Conservation (phyloP, 2,329 filamentous ascomycete genomes). For the Amesomyces nigricolor region DNA sequence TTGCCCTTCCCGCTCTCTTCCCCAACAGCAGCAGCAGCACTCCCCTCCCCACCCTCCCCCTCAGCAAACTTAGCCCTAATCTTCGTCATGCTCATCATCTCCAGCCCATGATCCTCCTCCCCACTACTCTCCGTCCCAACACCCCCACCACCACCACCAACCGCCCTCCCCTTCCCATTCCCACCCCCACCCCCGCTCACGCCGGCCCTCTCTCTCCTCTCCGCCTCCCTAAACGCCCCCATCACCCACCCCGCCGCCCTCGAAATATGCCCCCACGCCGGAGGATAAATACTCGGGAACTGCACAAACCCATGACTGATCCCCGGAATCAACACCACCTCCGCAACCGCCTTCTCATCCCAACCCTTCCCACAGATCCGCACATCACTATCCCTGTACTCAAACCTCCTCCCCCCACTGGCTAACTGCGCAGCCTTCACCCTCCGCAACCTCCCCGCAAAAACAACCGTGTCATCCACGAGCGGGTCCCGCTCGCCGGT, state of each 20-base stretch:
- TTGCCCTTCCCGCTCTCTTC: background rate
- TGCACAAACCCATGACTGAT: slow-evolving; percentile 93
- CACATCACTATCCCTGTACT: slow-evolving; percentile 42
- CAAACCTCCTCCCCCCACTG: slow-evolving; percentile 47
- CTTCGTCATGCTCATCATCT: slow-evolving; percentile 70
- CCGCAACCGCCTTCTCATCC: slow-evolving; percentile 67
- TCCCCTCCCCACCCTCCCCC: background rate
- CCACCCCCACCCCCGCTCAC: slow-evolving; percentile 27
- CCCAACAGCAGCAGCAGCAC: background rate
- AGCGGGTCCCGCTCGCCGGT: slow-evolving; percentile 93
- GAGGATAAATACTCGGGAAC: slow-evolving; percentile 81
- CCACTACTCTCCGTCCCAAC: slow-evolving; percentile 58
- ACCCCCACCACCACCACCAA: slow-evolving; percentile 9
- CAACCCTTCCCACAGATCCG: slow-evolving; percentile 45
- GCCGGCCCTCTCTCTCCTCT: slow-evolving; percentile 37
- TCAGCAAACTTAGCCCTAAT: slow-evolving; percentile 25
- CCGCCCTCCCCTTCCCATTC: slow-evolving; percentile 16
- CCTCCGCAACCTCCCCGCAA: slow-evolving; percentile 79
- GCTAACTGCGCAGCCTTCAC: slow-evolving; percentile 58
- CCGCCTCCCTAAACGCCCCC: slow-evolving; percentile 60
- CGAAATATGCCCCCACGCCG: slow-evolving; percentile 82
- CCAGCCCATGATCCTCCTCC: slow-evolving; percentile 74
- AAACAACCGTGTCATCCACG: slow-evolving; percentile 95
- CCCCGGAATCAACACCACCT: slow-evolving; percentile 79
- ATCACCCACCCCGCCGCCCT: slow-evolving; percentile 76